Percentiles rank a stretch among this genome's conserved stretches.
Evolutionary conservation across 106 monocot species (phyloP).

Genomic region (Acorus gramineus): DNA sequence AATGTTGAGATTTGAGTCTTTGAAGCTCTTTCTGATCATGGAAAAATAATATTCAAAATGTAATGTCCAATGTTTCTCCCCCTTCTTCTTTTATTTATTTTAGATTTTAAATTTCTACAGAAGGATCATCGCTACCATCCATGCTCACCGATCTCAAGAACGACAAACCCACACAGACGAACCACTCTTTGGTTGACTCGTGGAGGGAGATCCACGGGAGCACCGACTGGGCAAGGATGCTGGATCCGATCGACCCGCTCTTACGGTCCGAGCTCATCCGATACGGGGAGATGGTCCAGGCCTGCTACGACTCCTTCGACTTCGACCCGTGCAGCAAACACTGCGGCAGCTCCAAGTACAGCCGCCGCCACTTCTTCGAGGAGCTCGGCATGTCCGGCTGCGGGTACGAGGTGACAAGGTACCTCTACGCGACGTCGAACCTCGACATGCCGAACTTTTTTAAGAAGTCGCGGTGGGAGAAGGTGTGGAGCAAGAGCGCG

Average conservation of each 20-base stretch:
- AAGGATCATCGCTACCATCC: no score
- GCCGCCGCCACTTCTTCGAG: slow-evolving; percentile 41
- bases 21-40: no score
- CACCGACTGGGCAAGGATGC: slow-evolving; percentile 66
- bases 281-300: slow-evolving; percentile 80
- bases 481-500: slow-evolving; percentile 52
- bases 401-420: slow-evolving; percentile 57
- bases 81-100: no score
- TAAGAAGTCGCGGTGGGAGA: slow-evolving; percentile 16
- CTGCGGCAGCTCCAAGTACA: slow-evolving; percentile 74
- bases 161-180: no score
- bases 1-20: no score
- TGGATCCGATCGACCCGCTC: slow-evolving; percentile 78
- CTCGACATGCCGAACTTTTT: slow-evolving; percentile 58
- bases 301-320: slow-evolving; percentile 89
- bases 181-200: slow-evolving; percentile 11
- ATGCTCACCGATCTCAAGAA: no score
- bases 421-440: slow-evolving; percentile 79
- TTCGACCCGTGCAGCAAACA: slow-evolving; percentile 56
- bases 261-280: slow-evolving; percentile 78
- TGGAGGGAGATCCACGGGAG: slow-evolving; percentile 69
- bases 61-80: no score
- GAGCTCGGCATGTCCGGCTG: slow-evolving; percentile 26
- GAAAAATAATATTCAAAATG: no score
- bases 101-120: no score